Conservation (phyloP, 2,329 filamentous ascomycete species). For the Colletotrichum tofieldiae region DNA sequence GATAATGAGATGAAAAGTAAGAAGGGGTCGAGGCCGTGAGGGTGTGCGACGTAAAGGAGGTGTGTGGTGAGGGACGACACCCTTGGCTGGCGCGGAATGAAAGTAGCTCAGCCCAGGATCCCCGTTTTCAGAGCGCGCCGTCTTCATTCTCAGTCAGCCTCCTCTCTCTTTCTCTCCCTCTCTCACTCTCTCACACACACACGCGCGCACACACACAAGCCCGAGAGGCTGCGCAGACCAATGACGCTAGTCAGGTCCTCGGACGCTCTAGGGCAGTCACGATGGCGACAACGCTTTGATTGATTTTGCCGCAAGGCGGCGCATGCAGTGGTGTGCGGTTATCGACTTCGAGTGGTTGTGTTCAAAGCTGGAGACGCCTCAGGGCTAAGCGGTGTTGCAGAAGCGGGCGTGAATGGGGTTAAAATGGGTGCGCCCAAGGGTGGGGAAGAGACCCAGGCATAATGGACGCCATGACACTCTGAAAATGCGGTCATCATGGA, state of each 20-base stretch:
- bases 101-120: constrained; percentile 24
- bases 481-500: constrained; percentile 43
- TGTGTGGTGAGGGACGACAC: constrained; percentile 32
- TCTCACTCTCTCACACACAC: neutral
- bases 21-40: constrained; percentile 34
- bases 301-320: constrained; percentile 31
- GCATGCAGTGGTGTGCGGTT: constrained; percentile 34
- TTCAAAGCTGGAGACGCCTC: constrained; percentile 32
- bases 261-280: constrained; percentile 18
- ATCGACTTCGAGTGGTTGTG: constrained; percentile 20
- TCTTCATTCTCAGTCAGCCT: constrained; percentile 41
- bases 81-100: constrained; percentile 40
- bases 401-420: constrained; percentile 36
- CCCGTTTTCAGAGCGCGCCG: constrained; percentile 37
- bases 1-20: constrained; percentile 36
- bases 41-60: constrained; percentile 36
- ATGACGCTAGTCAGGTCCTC: constrained; percentile 28
- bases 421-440: constrained; percentile 24
- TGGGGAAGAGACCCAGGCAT: constrained; percentile 26
- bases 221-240: constrained; percentile 13
- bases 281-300: constrained; percentile 39
- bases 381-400: constrained; percentile 30
- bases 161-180: constrained; percentile 11
- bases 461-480: constrained; percentile 35
- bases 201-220: no score